These are phyloP conservation scores for Flaveria ramosissima DNA, from an alignment of 129 eudicot species.

Conservation along the genomic window DNA sequence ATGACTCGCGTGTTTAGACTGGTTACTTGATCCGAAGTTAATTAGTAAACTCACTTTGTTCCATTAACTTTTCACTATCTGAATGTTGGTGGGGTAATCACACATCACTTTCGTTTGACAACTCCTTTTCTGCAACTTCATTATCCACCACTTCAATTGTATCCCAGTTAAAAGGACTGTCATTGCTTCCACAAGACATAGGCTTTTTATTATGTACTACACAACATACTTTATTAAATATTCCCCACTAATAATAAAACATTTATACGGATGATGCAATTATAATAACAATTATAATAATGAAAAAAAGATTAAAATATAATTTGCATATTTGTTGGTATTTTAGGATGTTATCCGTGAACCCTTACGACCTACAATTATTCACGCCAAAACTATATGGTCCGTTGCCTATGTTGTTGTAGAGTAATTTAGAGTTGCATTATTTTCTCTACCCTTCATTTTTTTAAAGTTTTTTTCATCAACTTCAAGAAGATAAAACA, in stretches of 20 bases:
- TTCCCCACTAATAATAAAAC: background rate
- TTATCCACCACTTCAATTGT: background rate
- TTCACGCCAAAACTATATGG: background rate
- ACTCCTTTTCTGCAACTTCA: background rate
- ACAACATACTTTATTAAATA: background rate
- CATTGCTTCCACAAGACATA: background rate
- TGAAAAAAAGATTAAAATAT: background rate
- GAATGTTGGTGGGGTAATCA: background rate
- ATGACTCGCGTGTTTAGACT: too few relatives aligned
- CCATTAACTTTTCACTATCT: background rate
- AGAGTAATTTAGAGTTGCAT: background rate
- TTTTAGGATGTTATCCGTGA: background rate
- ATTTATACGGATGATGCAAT: background rate
- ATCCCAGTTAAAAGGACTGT: background rate
- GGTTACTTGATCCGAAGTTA: too few relatives aligned
- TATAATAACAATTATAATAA: background rate
- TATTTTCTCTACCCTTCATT: background rate
- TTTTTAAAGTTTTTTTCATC: background rate
- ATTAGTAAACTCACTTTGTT: background rate
- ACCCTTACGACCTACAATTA: background rate
- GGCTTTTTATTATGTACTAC: background rate
- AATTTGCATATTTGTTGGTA: background rate
- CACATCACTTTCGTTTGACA: conserved; percentile 9
- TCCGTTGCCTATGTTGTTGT: background rate
- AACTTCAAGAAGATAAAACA: background rate